A percentile compares a stretch with the other conserved stretches of the same genome.
Evolutionary conservation across 805 yeast genomes (phyloP).

Genomic region (Phaffomyces antillensis): DNA sequence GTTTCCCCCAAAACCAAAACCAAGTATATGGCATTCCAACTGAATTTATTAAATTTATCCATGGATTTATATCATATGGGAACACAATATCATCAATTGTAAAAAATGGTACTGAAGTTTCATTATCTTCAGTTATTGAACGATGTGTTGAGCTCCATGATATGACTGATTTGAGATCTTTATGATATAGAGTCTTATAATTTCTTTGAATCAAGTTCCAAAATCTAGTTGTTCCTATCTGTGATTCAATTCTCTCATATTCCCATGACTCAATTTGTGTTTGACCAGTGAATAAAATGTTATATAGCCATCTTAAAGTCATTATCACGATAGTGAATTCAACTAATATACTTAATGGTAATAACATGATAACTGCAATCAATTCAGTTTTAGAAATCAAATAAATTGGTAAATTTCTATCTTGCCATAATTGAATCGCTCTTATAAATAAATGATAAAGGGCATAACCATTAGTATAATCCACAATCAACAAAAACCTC

Average conservation of each 20-base stretch:
- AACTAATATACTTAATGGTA: constrained; percentile 54
- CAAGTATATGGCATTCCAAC: constrained; percentile 61
- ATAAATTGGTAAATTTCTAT: constrained; percentile 49
- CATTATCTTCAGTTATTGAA: constrained; percentile 5
- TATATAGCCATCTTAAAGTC: constrained; percentile 51
- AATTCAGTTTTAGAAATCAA: constrained; percentile 47
- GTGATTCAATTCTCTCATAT: constrained; percentile 66
- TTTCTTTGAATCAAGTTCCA: constrained; percentile 43
- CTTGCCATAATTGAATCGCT: constrained; percentile 36
- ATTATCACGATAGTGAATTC: constrained; percentile 52
- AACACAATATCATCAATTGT: constrained; percentile 64
- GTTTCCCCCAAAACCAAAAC: constrained; percentile 65
- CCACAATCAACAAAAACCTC: constrained; percentile 66
- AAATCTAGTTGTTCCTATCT: constrained; percentile 48
- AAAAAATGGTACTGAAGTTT: constrained; percentile 22
- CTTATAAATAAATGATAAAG: constrained; percentile 35
- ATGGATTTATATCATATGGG: constrained; percentile 73
- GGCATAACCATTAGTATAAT: constrained; percentile 42
- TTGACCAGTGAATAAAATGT: constrained; percentile 55
- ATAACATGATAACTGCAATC: constrained; percentile 43
- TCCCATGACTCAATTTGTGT: constrained; percentile 95
- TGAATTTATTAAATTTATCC: constrained; percentile 42
- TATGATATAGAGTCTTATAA: constrained; percentile 25
- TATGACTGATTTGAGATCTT: constrained; percentile 11
- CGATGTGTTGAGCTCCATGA: constrained; percentile 19